These are phyloP conservation scores for Trapa incisa DNA, from an alignment of 345 rosid species.

Conservation along the genomic window DNA sequence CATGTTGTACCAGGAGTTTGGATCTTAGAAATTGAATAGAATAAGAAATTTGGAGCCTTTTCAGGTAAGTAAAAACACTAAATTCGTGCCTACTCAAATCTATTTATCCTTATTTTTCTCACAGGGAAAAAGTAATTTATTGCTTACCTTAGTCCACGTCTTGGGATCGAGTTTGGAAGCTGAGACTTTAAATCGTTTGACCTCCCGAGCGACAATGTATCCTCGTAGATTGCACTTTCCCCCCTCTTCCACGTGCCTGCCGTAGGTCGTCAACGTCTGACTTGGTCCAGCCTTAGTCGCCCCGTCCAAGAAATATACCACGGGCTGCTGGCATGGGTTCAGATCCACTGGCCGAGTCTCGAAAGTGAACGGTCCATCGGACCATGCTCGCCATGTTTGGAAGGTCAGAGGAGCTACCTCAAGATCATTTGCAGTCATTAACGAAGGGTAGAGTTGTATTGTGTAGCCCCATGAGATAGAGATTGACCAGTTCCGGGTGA, in stretches of 20 bases:
- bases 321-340: constrained; percentile 49
- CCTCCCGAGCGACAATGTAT: constrained; percentile 19
- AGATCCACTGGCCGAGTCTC: constrained; percentile 44
- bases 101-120: no score
- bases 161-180: constrained; percentile 27
- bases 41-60: no score
- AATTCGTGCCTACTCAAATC: no score
- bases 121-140: no score
- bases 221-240: constrained; percentile 24
- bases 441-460: constrained; percentile 46
- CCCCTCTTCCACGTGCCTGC: constrained; percentile 17
- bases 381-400: constrained; percentile 56
- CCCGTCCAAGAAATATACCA: constrained; percentile 50
- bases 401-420: constrained; percentile 55
- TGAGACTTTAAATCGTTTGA: constrained; percentile 33
- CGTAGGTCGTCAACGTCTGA: constrained; percentile 38
- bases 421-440: constrained; percentile 42
- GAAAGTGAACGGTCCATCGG: constrained; percentile 50
- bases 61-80: no score
- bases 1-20: no score
- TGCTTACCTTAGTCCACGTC: constrained; percentile 54
- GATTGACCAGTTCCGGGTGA: constrained; percentile 45
- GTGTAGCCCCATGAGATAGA: constrained; percentile 87
- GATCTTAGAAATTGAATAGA: no score
- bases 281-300: constrained; percentile 18